Percentiles rank a stretch among this genome's conserved stretches.
These are phyloP conservation scores for Harringtonia aguacate DNA, from an alignment of 2,329 filamentous ascomycete genomes.

Conservation along the genomic window DNA sequence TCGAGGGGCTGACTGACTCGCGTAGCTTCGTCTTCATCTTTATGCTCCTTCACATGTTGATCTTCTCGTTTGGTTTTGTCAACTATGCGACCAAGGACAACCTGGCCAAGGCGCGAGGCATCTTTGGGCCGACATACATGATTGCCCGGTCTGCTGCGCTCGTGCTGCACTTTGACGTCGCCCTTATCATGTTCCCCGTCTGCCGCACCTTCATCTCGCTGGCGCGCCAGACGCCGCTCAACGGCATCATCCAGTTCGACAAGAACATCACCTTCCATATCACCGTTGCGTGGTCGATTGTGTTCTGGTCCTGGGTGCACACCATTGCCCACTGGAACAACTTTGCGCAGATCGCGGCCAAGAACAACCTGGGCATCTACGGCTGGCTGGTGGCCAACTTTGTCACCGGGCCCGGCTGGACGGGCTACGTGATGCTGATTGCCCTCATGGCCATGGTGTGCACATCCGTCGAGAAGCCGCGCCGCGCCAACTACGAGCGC, in stretches of 20 bases:
- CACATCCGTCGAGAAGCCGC: slow-evolving; percentile 67
- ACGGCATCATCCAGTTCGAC: slow-evolving; percentile 80
- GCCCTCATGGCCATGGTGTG: slow-evolving; percentile 68
- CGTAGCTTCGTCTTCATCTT: slow-evolving; percentile 66
- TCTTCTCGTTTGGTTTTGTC: slow-evolving; percentile 71
- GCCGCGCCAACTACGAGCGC: slow-evolving; percentile 73
- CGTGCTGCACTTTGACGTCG: slow-evolving; percentile 72
- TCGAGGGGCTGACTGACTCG: slow-evolving; percentile 10
- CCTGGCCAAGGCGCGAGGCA: slow-evolving; percentile 51
- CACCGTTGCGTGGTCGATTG: slow-evolving; percentile 74
- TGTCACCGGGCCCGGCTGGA: slow-evolving; percentile 72
- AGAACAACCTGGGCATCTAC: slow-evolving; percentile 66
- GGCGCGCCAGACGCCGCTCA: slow-evolving; percentile 67
- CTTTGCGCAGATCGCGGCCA: slow-evolving; percentile 63
- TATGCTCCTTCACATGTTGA: slow-evolving; percentile 59
- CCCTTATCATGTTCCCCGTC: slow-evolving; percentile 68
- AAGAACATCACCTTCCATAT: slow-evolving; percentile 88
- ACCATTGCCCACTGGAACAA: slow-evolving; percentile 84
- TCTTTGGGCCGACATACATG: slow-evolving; percentile 65
- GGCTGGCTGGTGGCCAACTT: slow-evolving; percentile 72
- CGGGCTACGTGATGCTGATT: slow-evolving; percentile 74
- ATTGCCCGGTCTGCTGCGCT: slow-evolving; percentile 66
- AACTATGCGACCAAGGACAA: slow-evolving; percentile 73
- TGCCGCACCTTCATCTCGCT: slow-evolving; percentile 78
- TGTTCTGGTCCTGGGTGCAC: slow-evolving; percentile 81